These are phyloP conservation scores for Hymenotorrendiella dingleyae DNA, from an alignment of 2,329 filamentous ascomycete species.

Conservation along the genomic window DNA sequence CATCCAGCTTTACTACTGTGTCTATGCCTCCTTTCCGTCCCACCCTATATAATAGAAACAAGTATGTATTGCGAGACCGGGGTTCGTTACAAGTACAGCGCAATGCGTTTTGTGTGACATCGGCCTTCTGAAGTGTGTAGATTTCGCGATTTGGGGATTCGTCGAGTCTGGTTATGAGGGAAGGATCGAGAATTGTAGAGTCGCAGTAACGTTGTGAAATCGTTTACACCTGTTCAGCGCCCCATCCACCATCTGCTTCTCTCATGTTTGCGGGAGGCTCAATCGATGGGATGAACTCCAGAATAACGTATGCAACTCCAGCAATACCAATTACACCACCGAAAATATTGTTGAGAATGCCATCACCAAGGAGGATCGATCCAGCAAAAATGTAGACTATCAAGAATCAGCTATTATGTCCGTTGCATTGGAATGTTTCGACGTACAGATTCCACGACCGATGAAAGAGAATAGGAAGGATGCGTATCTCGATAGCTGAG, in stretches of 20 bases:
- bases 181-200: background rate
- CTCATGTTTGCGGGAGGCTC: slow-evolving; percentile 54
- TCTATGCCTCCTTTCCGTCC: background rate
- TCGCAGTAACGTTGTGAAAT: too few species aligned
- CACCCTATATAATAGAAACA: slow-evolving; percentile 1
- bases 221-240: slow-evolving; percentile 23
- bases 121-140: background rate
- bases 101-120: background rate
- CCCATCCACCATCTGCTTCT: slow-evolving; percentile 23
- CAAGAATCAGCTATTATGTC: slow-evolving; percentile 17
- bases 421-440: background rate
- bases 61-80: background rate
- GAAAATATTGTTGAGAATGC: slow-evolving; percentile 64
- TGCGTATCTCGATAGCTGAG: slow-evolving; percentile 86
- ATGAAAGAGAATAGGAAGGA: slow-evolving; percentile 98
- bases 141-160: background rate
- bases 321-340: slow-evolving; percentile 72
- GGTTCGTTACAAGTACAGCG: background rate
- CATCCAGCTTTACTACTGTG: background rate
- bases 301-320: slow-evolving; percentile 68
- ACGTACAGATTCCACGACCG: slow-evolving; percentile 88
- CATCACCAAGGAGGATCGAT: slow-evolving; percentile 68
- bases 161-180: background rate
- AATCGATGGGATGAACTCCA: slow-evolving; percentile 76
- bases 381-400: slow-evolving; percentile 95